Base-by-base conservation (phyloP, 371 early-diverging fungal genomes). In the Mortierella sp. region DNA sequence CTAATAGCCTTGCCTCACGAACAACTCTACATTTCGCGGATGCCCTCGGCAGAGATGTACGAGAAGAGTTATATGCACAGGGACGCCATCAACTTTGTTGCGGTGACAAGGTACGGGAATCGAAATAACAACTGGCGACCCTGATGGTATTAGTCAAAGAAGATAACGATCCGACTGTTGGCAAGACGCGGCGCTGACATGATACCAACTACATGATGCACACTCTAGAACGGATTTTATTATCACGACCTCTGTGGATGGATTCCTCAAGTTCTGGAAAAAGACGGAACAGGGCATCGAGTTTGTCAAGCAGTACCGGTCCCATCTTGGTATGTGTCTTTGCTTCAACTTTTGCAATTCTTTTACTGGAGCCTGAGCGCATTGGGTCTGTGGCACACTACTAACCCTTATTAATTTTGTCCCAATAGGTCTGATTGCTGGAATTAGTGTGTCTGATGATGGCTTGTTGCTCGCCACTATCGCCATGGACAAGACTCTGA, bases 211-310 rank as follows among this genome's bases (percentile, higher is more conserved):
- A 43, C 19, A 5, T 21, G 9, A 9, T 28, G 2, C 21, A 26
- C 48, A 24, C 10, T 44, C n/a, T 59, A 95, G 94, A 61, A 95
- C 95, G 16, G 98, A 98, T 79, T 98, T 98, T 83, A 82, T 99
- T 54, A 91, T 99, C 61, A 99, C 99, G 0, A 94, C 97, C 0
- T 98, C 98, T 1, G 91, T 94, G 5, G 98, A 99, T 88, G 99
- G 99, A 0, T 98, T 97, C 83, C 92, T 99, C 26, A 99, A 99
- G 88, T 98, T 98, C 80, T 99, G 99, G 99, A 98, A 98, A 86
- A 98, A 98, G 90, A 94, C 95, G n/a, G 93, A 91, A 9, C 89
- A 90, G 51, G 98, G 98, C 26, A 95, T 99, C 71, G 98, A 98
- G 87, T 99, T 99, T 90, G 98, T 98, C 51, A 99, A 99, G 89